A percentile compares a stretch with the other conserved stretches of the same genome.
Evolutionary conservation across 495 filamentous ascomycete genomes (phyloP).

Genomic region (Neurospora hispaniola): DNA sequence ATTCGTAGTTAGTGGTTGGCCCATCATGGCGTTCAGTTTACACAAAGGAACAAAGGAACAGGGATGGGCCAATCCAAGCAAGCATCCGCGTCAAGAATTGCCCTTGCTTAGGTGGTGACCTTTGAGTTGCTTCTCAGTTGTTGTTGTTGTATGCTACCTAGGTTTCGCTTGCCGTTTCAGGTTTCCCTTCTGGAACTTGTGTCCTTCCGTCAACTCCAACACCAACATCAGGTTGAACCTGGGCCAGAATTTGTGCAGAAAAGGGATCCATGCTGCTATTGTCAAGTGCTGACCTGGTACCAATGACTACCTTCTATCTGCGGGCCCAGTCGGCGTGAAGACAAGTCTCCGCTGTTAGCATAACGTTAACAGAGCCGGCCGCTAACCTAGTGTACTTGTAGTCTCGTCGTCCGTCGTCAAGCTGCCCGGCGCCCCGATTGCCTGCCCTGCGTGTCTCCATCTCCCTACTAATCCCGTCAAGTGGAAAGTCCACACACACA

Average conservation of each 20-base stretch:
- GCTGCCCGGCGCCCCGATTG: not conserved
- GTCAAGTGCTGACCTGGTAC: not conserved
- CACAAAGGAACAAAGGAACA: not conserved
- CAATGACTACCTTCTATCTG: not conserved
- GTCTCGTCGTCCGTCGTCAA: not conserved
- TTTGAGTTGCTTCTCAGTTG: too few species aligned
- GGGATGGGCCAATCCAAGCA: not conserved
- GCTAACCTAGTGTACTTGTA: not conserved
- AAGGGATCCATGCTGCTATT: not conserved
- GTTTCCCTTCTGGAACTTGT: conserved; percentile 11
- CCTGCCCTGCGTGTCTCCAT: not conserved
- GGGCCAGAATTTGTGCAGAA: not conserved
- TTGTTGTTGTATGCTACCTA: too few species aligned
- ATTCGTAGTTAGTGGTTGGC: not conserved
- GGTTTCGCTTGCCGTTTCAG: conserved; percentile 12
- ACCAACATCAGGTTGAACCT: not conserved
- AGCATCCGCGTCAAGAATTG: too few species aligned
- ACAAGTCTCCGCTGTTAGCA: not conserved
- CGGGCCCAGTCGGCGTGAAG: not conserved
- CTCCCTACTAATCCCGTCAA: not conserved
- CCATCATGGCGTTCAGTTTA: not conserved
- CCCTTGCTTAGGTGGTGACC: too few species aligned
- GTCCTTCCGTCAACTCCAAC: not conserved
- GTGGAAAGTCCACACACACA: not conserved
- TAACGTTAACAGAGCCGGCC: not conserved